Conservation (phyloP, 1,284 basidiomycete species). For the Cutaneotrichosporon arboriforme region DNA sequence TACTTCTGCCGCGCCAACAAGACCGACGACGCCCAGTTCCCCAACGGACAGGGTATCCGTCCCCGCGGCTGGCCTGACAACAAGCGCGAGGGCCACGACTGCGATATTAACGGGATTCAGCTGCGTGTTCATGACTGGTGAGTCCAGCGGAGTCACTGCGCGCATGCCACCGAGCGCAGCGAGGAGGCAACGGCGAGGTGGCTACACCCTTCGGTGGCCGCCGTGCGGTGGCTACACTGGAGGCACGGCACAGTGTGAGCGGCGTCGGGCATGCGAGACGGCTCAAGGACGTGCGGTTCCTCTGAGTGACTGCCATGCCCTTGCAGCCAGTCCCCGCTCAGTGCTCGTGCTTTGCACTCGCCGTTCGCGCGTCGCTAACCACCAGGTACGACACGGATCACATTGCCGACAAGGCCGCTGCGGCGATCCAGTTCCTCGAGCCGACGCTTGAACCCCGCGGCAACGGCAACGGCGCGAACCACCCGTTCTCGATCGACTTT, state of each 20-base stretch:
- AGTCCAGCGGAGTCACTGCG: conserved; percentile 26
- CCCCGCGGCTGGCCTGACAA: conserved; percentile 77
- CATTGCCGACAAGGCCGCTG: conserved; percentile 51
- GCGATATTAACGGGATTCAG: conserved; percentile 55
- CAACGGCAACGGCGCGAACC: conserved; percentile 9
- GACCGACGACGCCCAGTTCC: conserved; percentile 54
- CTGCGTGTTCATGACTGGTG: conserved; percentile 79
- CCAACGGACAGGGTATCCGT: conserved; percentile 62
- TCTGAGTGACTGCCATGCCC: too few relatives aligned
- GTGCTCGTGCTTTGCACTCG: too few relatives aligned
- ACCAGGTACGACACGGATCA: conserved; percentile 13
- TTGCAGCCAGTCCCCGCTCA: too few relatives aligned
- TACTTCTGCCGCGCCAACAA: conserved; percentile 68
- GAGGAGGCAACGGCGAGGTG: too few relatives aligned
- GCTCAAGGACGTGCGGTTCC: too few relatives aligned
- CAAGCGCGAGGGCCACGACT: conserved; percentile 62
- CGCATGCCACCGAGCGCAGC: too few relatives aligned
- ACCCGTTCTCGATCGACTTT: conserved; percentile 60
- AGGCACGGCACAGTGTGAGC: too few relatives aligned
- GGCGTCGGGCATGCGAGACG: too few relatives aligned
- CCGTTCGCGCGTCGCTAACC: neutral
- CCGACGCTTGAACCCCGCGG: conserved; percentile 13
- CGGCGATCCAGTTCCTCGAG: conserved; percentile 37
- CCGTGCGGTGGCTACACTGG: too few relatives aligned
- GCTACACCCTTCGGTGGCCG: too few relatives aligned